phyloP scores from a whole-genome alignment of 306 rosid genomes.

The Dicorynia guianensis region DNA sequence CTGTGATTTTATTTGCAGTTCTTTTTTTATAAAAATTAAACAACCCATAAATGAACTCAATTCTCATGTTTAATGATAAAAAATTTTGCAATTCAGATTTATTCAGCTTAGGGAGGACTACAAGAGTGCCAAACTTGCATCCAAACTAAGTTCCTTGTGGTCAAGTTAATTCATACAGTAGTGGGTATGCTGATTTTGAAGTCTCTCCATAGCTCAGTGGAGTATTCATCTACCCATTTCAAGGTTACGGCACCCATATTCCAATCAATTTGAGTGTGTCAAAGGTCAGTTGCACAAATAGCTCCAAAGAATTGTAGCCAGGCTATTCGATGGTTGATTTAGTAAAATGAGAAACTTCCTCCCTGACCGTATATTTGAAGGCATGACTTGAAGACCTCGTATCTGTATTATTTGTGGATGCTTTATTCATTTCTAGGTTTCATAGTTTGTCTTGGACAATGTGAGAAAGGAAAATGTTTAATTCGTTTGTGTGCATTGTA shows the following conservation, averaged over 20 bases:
- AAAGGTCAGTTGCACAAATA: neutral
- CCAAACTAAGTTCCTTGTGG: constrained; percentile 71
- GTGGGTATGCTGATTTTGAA: neutral
- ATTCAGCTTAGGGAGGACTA: constrained; percentile 77
- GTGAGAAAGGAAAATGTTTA: constrained; percentile 21
- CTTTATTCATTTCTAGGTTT: constrained; percentile 28
- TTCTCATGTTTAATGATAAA: constrained; percentile 8
- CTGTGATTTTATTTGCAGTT: neutral
- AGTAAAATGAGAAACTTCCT: neutral
- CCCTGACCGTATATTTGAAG: constrained; percentile 41
- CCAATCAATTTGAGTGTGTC: constrained; percentile 24
- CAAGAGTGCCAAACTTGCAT: constrained; percentile 75
- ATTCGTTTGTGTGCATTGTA: constrained; percentile 37
- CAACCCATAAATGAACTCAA: neutral
- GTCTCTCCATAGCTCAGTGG: neutral
- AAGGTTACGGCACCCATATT: constrained; percentile 9
- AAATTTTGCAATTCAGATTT: constrained; percentile 54
- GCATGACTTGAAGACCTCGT: constrained; percentile 24
- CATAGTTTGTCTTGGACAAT: constrained; percentile 7
- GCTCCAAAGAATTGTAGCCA: neutral
- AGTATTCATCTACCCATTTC: constrained; percentile 2
- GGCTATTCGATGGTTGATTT: constrained; percentile 5
- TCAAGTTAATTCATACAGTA: constrained; percentile 48
- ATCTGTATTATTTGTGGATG: neutral
- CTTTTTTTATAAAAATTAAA: too few relatives aligned